Evolutionary conservation across 2,329 filamentous ascomycete genomes (phyloP), one percentile per base, ranked within the genome.

Genomic region (Fusarium sp.): DNA sequence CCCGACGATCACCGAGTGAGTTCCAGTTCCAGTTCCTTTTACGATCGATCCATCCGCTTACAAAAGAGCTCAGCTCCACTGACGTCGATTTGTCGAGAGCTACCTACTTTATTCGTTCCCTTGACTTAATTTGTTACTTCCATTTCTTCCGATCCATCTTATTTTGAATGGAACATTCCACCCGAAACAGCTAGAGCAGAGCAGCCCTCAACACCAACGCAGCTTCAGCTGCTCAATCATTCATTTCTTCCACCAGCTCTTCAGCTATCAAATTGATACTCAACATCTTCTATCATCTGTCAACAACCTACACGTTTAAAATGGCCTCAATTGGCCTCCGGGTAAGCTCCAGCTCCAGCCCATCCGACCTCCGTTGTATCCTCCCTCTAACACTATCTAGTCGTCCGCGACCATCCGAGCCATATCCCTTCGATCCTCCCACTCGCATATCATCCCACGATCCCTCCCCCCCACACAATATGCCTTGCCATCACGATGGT

Each of bases 271-370:
- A 33, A 39, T 11, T 11, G 15, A 18, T 29, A 58, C 17, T 50
- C 6, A 42, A 6, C 42, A 33, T 43, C 18, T 40, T 48, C 11
- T 27, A 8, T 25, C 48, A 37, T 6, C 8, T 25, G 8, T 15
- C 8, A 20, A 42, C 25, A 29, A 23, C 23, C 23, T 2, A 23
- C 11, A 36, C 20, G 27, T 42, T 21, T 29, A 41, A 56, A 41
- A 74, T 74, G 72, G 64, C 69, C 46, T 63, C 63, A 51, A 50
- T 74, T 58, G 67, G 72, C 42, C 56, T 73, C 17, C 65, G 72
- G 72, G 72, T 74, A 56, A 58, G 68, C 58, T 64, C 41, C 25
- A 58, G 68, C 58, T 64, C 41, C 25, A n/a, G 9, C 15, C 9
- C 5, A 5, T 33, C 25, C 20, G 11, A 23, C 15, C 31, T 52